These are phyloP conservation scores for Xylaria sp. DNA, from an alignment of 2,329 filamentous ascomycete genomes.

Conservation along the genomic window DNA sequence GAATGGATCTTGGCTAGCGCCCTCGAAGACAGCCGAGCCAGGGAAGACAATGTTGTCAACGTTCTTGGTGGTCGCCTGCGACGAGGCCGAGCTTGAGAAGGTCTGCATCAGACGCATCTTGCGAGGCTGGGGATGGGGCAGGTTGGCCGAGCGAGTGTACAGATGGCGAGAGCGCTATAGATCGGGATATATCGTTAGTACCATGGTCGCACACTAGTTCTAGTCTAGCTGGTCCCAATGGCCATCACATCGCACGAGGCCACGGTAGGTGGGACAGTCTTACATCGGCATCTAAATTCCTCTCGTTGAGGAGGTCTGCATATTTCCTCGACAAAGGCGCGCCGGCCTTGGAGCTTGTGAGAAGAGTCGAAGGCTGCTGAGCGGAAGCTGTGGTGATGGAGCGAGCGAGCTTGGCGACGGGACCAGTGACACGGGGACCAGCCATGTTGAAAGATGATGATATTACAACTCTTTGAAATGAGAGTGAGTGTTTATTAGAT, in stretches of 20 bases:
- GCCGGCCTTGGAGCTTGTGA: constrained; percentile 37
- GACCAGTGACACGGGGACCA: constrained; percentile 42
- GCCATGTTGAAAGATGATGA: constrained; percentile 35
- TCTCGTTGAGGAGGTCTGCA: constrained; percentile 44
- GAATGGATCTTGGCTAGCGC: constrained; percentile 41
- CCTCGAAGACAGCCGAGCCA: constrained; percentile 44
- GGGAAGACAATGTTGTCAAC: constrained; percentile 63
- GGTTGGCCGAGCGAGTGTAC: constrained; percentile 44
- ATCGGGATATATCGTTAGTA: constrained; percentile 35
- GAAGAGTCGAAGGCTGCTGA: constrained; percentile 36
- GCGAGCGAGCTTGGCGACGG: constrained; percentile 40
- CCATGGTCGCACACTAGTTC: not conserved
- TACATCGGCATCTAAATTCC: constrained; percentile 43
- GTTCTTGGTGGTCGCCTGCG: constrained; percentile 44
- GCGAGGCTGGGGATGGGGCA: constrained; percentile 47
- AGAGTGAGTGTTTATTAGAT: not conserved
- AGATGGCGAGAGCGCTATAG: constrained; percentile 40
- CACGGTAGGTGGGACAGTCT: constrained; percentile 18
- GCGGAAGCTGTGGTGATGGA: constrained; percentile 41
- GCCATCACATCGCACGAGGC: not conserved
- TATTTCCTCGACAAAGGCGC: constrained; percentile 43
- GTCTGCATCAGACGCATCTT: constrained; percentile 67
- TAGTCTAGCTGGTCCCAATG: not conserved
- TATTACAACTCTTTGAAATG: not conserved
- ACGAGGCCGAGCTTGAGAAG: constrained; percentile 55